A percentile compares a stretch with the other conserved stretches of the same genome.
Conservation (phyloP, 208 protist genomes). For the Wallacemonas sp. region DNA sequence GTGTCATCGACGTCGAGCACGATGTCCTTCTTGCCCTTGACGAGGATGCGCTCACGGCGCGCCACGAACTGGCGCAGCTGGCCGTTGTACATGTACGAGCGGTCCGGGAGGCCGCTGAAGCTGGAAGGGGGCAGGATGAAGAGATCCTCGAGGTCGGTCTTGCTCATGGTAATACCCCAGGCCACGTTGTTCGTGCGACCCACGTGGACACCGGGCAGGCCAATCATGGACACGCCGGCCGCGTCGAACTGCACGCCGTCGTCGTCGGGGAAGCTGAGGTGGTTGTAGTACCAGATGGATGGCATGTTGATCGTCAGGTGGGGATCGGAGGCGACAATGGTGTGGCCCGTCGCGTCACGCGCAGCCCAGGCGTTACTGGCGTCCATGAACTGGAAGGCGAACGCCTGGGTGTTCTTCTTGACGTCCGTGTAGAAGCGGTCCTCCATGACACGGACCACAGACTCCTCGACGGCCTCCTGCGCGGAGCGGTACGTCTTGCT, state of each 20-base stretch:
- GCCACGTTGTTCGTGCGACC: conserved; percentile 42
- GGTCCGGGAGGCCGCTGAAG: conserved; percentile 17
- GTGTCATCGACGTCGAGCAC: conserved; percentile 48
- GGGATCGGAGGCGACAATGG: conserved; percentile 55
- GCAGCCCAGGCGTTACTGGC: conserved; percentile 60
- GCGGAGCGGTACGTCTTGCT: conserved; percentile 3
- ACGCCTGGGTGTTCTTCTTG: conserved; percentile 19
- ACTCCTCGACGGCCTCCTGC: conserved; percentile 17
- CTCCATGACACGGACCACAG: conserved; percentile 15
- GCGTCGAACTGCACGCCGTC: conserved; percentile 32
- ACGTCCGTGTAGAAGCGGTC: conserved; percentile 14
- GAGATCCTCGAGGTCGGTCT: conserved; percentile 62
- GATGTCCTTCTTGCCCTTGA: conserved; percentile 46
- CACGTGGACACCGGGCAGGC: conserved; percentile 54
- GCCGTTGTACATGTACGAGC: conserved; percentile 45
- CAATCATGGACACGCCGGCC: conserved; percentile 44
- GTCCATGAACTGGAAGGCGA: conserved; percentile 36
- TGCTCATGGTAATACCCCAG: conserved; percentile 70
- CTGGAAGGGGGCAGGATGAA: conserved; percentile 42
- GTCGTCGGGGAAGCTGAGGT: conserved; percentile 43
- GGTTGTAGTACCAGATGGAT: conserved; percentile 57
- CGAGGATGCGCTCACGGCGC: conserved; percentile 48
- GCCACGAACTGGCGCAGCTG: conserved; percentile 27
- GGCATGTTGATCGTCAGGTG: conserved; percentile 59
- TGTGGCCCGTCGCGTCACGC: conserved; percentile 27